Evolutionary conservation across 202 grass and related monocot genomes (phyloP), one percentile per base, ranked within the genome.

Genomic region (Cymbopogon flexuosus): DNA sequence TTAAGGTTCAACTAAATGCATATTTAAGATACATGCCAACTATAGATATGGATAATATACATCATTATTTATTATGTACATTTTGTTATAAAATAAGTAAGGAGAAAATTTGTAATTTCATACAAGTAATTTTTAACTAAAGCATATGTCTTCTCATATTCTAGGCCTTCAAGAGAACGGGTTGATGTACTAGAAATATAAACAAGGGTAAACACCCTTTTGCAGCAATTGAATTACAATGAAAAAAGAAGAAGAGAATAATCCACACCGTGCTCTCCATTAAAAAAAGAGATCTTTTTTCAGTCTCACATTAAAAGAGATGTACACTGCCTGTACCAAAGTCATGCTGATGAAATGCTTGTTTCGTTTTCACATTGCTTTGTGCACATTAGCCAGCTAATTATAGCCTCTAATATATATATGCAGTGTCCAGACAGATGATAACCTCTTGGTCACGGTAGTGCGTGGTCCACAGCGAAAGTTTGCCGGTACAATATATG

Each of bases 391-490:
- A 56, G 22, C 42, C 10, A 79, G 43, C 16, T 72, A 79, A 79
- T 29, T 69, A 24, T n/a, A 42, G 21, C 9, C 51, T 31, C 31
- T 27, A 27, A 27, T 27, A 3, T 27, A 60, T 60, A 4, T 41
- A 27, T 59, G 3, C 56, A 58, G 46, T 41, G 34, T 65, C 15
- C 68, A 73, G 14, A 79, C 36, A 24, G 68, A 65, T 43, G 52
- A 73, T 54, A 60, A 63, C 62, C 71, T n/a, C 15, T 42, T 79
- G 9, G 47, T 42, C 5, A 74, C 33, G 52, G 16, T 75, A 88
- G 54, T 84, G 76, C 76, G 81, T 84, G 86, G 81, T 88, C 76
- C 86, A 75, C 27, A 24, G 63, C 39, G 31, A 27, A 83, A 73
- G 60, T n/a, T 79, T 83, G 22, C 62, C 2, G 5, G 22, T 65